Base-by-base conservation (phyloP, 306 rosid species). In the Malus sylvestris region DNA sequence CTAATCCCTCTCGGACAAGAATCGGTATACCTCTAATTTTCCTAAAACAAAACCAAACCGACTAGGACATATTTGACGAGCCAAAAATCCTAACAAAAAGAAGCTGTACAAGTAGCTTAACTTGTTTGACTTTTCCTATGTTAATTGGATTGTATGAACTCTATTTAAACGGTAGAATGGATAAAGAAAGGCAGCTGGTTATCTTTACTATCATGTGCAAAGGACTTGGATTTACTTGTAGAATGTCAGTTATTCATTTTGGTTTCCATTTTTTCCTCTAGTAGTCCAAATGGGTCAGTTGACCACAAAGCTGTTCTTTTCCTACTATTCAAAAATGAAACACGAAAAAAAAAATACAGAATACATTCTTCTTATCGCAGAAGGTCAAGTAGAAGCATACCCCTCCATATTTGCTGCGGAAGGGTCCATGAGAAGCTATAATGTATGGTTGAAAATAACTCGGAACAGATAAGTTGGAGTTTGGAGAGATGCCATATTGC, bases 341-440 rank as follows among this genome's bases (percentile, higher is more conserved):
- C 40, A 45, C 57, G 72, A 30, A 38, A 51, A 40, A n/a, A 55
- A 33, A 62, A 57, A 38, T 63, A 30, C 53, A 32, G 46, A 66
- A 70, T 18, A 49, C 11, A 49, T 19, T 15, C 33, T 57, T 61
- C 15, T 13, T 38, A 71, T 58, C 16, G 23, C 14, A 60, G 18
- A 77, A 55, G 42, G 71, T 72, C 14, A 68, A 15, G 75, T 23
- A 64, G 60, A 80, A 75, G 79, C 91, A 71, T 90, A 95, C 99
- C 97, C 97, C 99, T 81, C 88, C 96, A 83, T 85, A 88, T 67
- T 80, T 88, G 86, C 84, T 83, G 83, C 72, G 91, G 85, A 95
- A 70, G 33, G 99, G 99, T 76, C 99, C 98, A 18, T 95, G 99
- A 61, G 98, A 95, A 81, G 98, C 89, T 69, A 89, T 97, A 84